A percentile compares a stretch with the other conserved stretches of the same genome.
These are phyloP conservation scores for Pseudogymnoascus sp. DNA, from an alignment of 2,329 filamentous ascomycete genomes.

Conservation along the genomic window DNA sequence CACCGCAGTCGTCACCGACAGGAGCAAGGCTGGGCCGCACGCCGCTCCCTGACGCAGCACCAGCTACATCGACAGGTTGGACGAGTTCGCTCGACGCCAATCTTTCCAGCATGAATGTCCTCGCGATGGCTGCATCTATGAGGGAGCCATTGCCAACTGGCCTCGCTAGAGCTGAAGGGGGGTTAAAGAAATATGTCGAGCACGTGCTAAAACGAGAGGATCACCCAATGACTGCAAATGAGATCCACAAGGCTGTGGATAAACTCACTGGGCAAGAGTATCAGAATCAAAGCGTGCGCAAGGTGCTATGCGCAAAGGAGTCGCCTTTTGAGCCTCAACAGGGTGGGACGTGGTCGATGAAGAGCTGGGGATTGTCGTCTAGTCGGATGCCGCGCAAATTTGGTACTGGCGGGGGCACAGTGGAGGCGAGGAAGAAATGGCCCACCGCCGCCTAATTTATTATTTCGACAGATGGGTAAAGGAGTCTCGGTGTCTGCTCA, in stretches of 20 bases:
- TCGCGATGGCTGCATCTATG: neutral
- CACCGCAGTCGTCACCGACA: neutral
- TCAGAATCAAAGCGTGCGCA: neutral
- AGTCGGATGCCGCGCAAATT: neutral
- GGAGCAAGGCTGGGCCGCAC: neutral
- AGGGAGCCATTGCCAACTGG: neutral
- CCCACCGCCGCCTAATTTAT: neutral
- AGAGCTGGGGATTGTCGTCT: neutral
- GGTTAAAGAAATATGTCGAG: neutral
- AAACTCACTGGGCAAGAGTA: neutral
- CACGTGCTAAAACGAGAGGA: neutral
- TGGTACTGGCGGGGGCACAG: neutral
- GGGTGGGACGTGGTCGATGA: neutral
- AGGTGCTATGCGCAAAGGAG: neutral
- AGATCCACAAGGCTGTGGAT: neutral
- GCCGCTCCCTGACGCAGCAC: neutral
- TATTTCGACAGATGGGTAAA: neutral
- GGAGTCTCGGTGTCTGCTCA: neutral
- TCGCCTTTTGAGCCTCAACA: neutral
- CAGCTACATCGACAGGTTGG: neutral
- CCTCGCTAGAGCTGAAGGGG: neutral
- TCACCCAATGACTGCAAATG: neutral
- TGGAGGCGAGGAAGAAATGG: neutral
- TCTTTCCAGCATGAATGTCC: neutral
- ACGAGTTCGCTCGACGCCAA: neutral